Base-by-base conservation (phyloP, 345 rosid species). In the Pelargonium nanum region DNA sequence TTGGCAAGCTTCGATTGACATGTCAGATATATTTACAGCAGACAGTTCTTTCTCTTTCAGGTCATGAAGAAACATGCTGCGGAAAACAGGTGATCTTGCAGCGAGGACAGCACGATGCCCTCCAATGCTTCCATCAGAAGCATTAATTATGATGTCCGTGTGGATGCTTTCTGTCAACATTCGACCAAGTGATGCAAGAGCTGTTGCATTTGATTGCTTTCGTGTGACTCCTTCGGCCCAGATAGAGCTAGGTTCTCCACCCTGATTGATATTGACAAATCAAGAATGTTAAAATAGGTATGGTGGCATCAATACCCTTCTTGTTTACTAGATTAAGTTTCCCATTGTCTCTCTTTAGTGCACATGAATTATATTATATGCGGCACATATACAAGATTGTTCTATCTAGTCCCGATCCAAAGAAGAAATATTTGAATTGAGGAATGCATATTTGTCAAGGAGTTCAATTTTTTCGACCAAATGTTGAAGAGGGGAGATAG, bases 91-190 rank as follows among this genome's bases (percentile, higher is more conserved):
- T 4, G 99, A 92, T 64, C 87, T 72, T 1, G 96, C 80, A 19
- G 98, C 89, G 55, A 92, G 86, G 58, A 92, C 77, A 21, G 99
- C 93, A 1, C 96, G 85, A 62, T 92, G 97, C 19, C 97, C 97
- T 62, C 80, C 85, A 6, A 84, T 81, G 81, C 85, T 92, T 68
- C 99, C 99, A 58, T 75, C 73, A 13, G 85, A 84, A 32, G 91
- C 89, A 60, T 82, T 82, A 44, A 87, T 89, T 6, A 62, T 72
- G 57, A 92, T 84, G 63, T 92, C 99, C 0, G 96, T 76, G 72
- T 89, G 91, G 64, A 92, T 85, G 78, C 84, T 71, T 75, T 92
- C 91, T 51, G 80, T 77, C 62, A 92, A 78, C 99, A 92, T 92
- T 68, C 96, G 80, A 53, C 85, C 79, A n/a, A 92, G 82, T 12